Conservation (phyloP, 345 rosid genomes). For the Syzygium aromaticum region DNA sequence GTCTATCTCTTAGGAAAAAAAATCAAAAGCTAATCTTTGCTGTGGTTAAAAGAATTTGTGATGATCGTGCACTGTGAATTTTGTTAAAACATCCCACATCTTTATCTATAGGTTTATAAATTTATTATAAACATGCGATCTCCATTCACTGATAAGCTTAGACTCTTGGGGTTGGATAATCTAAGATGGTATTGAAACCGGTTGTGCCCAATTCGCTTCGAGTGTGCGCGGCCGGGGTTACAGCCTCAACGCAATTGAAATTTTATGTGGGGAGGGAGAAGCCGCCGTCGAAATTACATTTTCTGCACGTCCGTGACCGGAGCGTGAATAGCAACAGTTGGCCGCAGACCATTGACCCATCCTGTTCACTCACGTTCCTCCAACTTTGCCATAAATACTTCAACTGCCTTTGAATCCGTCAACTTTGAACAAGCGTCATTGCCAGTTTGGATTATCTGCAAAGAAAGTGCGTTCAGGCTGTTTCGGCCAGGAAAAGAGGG, state of each 20-base stretch:
- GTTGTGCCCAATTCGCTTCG: rapidly evolving
- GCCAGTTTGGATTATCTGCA: neutral
- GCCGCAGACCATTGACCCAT: neutral
- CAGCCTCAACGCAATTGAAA: neutral
- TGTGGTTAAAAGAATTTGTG: neutral
- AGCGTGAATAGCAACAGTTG: neutral
- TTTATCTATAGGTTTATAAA: neutral
- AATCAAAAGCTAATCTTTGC: neutral
- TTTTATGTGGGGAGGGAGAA: neutral
- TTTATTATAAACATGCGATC: rapidly evolving
- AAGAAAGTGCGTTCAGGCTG: neutral
- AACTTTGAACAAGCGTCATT: neutral
- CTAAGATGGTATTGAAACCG: neutral
- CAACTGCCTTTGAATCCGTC: neutral
- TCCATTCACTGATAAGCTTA: neutral
- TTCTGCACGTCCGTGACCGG: neutral
- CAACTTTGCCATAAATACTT: neutral
- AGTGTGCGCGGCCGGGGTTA: neutral
- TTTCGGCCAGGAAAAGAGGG: neutral
- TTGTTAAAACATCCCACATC: neutral
- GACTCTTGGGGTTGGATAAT: neutral
- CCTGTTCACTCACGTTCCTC: neutral
- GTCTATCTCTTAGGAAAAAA: neutral
- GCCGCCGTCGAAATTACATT: neutral
- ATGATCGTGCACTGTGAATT: neutral